Evolutionary conservation across 2,329 filamentous ascomycete species (phyloP).

Genomic region (Macrophomina tecta): DNA sequence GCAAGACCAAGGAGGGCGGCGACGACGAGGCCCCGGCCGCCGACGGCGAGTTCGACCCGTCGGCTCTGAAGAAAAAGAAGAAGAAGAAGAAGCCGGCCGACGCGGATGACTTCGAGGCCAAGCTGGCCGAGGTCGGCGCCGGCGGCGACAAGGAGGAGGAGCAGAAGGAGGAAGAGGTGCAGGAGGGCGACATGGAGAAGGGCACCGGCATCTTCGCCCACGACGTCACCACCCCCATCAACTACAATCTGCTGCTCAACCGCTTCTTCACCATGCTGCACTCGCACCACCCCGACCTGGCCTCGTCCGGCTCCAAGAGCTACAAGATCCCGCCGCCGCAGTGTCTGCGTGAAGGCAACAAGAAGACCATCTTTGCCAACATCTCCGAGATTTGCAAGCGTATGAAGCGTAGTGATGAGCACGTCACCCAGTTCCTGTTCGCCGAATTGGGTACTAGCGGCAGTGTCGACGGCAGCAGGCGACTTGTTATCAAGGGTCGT

Average conservation of each 20-base stretch:
- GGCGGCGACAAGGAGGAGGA: conserved; percentile 63
- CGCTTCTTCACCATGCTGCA: conserved; percentile 95
- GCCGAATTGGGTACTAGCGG: conserved; percentile 97
- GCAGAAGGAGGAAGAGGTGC: conserved; percentile 51
- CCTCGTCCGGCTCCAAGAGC: conserved; percentile 85
- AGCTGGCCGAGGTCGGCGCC: conserved; percentile 66
- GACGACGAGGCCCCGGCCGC: conserved; percentile 57
- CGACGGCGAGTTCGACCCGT: conserved; percentile 68
- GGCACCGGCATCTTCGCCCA: conserved; percentile 92
- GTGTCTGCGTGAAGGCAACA: conserved; percentile 99
- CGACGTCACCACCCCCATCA: conserved; percentile 76
- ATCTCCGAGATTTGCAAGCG: conserved; percentile 98
- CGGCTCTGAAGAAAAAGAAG: conserved; percentile 84
- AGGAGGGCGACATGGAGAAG: conserved; percentile 77
- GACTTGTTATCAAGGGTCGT: conserved; percentile 97
- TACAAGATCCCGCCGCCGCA: conserved; percentile 99
- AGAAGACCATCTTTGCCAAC: conserved; percentile 99
- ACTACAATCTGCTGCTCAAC: conserved; percentile 82
- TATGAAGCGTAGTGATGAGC: conserved; percentile 98
- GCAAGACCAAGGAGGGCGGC: conserved; percentile 65
- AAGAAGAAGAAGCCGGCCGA: conserved; percentile 75
- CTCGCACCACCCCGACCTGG: conserved; percentile 95
- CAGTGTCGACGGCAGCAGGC: conserved; percentile 89
- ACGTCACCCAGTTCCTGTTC: conserved; percentile 96
- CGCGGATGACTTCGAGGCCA: conserved; percentile 69